These are phyloP conservation scores for Chimonanthus praecox DNA, from an alignment of 164 flowering plant species.

Conservation along the genomic window DNA sequence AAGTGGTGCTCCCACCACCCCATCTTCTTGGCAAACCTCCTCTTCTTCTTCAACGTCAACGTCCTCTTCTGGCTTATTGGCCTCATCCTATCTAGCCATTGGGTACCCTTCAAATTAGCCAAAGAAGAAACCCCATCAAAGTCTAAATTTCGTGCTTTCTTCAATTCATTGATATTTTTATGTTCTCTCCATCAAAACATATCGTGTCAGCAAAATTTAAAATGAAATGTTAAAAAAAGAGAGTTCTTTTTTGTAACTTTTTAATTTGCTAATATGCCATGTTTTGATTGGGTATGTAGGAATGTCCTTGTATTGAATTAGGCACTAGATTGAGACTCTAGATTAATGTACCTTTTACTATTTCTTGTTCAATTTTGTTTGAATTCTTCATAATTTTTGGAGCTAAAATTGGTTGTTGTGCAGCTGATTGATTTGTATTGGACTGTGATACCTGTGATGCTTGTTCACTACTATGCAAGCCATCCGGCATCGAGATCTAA, in stretches of 20 bases:
- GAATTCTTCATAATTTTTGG: not conserved
- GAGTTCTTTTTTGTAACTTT: too few species aligned
- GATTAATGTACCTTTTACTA: not conserved
- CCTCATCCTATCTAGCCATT: conserved; percentile 62
- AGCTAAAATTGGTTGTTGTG: conserved; percentile 14
- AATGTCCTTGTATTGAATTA: too few species aligned
- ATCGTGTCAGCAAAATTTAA: too few species aligned
- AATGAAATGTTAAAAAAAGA: too few species aligned
- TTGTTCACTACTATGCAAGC: conserved; percentile 65
- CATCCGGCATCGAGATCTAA: conserved; percentile 55
- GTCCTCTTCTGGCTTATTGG: conserved; percentile 78
- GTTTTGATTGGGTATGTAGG: too few species aligned
- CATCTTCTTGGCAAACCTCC: conserved; percentile 52
- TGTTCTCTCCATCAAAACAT: too few species aligned
- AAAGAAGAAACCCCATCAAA: not conserved
- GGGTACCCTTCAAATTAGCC: conserved; percentile 38
- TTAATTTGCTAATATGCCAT: too few species aligned
- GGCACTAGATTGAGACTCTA: too few species aligned
- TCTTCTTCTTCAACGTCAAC: conserved; percentile 85
- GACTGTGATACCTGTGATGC: conserved; percentile 89
- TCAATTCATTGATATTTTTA: too few species aligned
- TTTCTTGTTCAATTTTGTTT: not conserved
- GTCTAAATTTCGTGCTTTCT: too few species aligned
- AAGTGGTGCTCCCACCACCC: conserved; percentile 84
- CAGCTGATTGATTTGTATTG: conserved; percentile 95